Conservation (phyloP, 352 stramenopile species). For the Plasmopara muralis region DNA sequence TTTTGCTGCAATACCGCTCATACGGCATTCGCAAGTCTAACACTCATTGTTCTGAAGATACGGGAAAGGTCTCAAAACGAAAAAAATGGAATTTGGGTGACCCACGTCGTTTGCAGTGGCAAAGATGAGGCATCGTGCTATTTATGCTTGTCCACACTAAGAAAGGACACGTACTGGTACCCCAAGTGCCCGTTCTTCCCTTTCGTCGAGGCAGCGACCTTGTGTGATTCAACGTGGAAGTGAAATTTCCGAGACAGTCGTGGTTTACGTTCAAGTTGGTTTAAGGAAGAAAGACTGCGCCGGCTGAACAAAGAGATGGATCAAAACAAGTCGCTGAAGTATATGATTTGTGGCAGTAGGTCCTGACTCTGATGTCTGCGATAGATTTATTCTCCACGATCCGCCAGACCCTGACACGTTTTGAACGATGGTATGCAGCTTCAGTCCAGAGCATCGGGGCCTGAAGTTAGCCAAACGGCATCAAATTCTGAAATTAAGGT, state of each 20-base stretch:
- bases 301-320: conserved; percentile 1
- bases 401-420: background rate
- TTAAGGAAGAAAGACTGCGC: conserved; percentile 1
- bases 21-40: background rate
- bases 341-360: conserved; percentile 3
- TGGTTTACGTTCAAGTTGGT: background rate
- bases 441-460: background rate
- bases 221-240: background rate
- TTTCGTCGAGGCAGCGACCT: background rate
- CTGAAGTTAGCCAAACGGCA: too few relatives aligned
- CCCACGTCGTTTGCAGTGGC: too few relatives aligned
- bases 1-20: background rate
- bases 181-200: conserved; percentile 1
- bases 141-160: background rate
- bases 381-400: background rate
- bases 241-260: background rate
- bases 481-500: too few relatives aligned
- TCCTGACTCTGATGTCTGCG: background rate
- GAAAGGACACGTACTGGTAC: conserved; percentile 2
- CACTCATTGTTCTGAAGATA: background rate
- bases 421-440: background rate
- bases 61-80: background rate
- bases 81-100: too few relatives aligned
- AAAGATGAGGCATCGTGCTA: background rate
- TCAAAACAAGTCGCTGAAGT: background rate